Conservation (phyloP, 179 eudicot species). For the Camellia oleifera region DNA sequence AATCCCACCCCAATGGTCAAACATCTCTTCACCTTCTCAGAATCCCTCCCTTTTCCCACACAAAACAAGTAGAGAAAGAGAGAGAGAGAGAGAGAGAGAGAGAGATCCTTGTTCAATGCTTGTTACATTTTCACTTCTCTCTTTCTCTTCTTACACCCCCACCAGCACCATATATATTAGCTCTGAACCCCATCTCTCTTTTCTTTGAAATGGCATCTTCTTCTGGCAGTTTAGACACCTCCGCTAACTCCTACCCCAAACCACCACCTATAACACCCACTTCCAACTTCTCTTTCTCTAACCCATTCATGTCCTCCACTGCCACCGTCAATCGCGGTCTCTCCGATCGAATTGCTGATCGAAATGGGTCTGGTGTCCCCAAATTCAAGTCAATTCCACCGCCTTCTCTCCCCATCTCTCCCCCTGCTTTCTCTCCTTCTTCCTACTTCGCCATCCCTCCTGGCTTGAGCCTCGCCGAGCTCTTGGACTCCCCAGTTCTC, state of each 20-base stretch:
- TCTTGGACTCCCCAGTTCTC: slow-evolving; percentile 82
- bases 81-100: not conserved
- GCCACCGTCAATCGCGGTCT: not conserved
- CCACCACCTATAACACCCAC: not conserved
- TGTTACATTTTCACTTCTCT: slow-evolving; percentile 10
- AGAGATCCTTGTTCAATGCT: not conserved
- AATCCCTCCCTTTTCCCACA: not conserved
- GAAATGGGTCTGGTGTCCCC: slow-evolving; percentile 34
- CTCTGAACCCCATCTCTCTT: not conserved
- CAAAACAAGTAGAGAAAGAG: too few relatives aligned
- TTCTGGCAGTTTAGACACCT: slow-evolving; percentile 10
- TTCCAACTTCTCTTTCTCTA: slow-evolving; percentile 23
- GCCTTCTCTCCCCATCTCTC: slow-evolving; percentile 39
- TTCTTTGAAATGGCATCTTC: slow-evolving; percentile 5
- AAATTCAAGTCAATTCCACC: slow-evolving; percentile 51
- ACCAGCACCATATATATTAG: too few relatives aligned
- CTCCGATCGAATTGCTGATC: slow-evolving; percentile 15
- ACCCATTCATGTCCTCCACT: not conserved
- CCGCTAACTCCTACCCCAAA: not conserved
- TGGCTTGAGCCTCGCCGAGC: slow-evolving; percentile 65
- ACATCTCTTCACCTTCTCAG: not conserved
- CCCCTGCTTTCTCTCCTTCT: slow-evolving; percentile 26
- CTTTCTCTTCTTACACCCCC: not conserved
- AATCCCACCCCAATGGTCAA: slow-evolving; percentile 4
- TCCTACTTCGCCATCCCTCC: slow-evolving; percentile 44